Conservation (phyloP, 2,329 filamentous ascomycete genomes). For the Dothiorella sarmentorum region DNA sequence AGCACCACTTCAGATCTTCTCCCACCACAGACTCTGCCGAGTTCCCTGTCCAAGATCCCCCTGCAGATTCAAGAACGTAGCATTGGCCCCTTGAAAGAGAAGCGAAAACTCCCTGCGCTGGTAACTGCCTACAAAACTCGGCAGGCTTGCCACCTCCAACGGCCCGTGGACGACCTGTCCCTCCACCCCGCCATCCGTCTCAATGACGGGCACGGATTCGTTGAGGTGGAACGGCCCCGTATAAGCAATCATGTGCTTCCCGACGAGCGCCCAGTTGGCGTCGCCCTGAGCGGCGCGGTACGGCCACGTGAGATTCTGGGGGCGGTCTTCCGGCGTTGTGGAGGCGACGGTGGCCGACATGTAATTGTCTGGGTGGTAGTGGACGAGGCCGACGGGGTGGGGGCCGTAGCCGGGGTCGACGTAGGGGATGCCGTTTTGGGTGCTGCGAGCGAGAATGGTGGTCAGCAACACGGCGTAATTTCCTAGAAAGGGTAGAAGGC, state of each 20-base stretch:
- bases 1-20: neutral
- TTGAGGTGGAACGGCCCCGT: constrained; percentile 24
- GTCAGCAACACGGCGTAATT: neutral
- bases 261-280: constrained; percentile 29
- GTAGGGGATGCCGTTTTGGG: constrained; percentile 98
- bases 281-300: constrained; percentile 25
- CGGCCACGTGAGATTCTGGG: constrained; percentile 25
- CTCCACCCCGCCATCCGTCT: neutral
- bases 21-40: neutral
- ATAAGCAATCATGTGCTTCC: constrained; percentile 30
- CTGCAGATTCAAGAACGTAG: neutral
- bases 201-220: neutral
- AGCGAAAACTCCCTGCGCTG: neutral
- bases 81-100: neutral
- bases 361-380: constrained; percentile 27
- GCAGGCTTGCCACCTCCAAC: neutral
- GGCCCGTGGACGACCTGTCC: neutral
- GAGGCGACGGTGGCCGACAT: constrained; percentile 30
- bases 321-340: constrained; percentile 25
- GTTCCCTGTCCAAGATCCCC: neutral
- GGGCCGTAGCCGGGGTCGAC: constrained; percentile 66
- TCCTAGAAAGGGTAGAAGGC: neutral
- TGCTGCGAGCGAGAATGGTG: constrained; percentile 63
- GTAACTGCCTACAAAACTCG: neutral
- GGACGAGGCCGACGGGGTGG: constrained; percentile 24